These are phyloP conservation scores for Penicillium sp. DNA, from an alignment of 2,329 filamentous ascomycete species.

Conservation along the genomic window DNA sequence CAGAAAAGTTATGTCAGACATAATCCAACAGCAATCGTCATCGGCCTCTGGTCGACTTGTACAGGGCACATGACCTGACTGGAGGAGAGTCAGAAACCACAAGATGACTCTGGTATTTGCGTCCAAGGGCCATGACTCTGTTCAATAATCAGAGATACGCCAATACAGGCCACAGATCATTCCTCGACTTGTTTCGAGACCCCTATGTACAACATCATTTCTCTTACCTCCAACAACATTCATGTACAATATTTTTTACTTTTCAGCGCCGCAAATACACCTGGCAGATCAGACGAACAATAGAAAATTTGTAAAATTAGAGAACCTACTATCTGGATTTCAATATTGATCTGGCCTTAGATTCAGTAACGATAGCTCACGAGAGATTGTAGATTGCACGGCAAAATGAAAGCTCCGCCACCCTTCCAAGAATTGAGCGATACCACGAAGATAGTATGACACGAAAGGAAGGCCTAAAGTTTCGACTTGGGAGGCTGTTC, in stretches of 20 bases:
- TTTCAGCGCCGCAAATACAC: neutral
- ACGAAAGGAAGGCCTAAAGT: slow-evolving; percentile 33
- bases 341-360: neutral
- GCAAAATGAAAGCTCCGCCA: neutral
- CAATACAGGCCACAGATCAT: neutral
- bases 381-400: neutral
- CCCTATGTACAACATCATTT: neutral
- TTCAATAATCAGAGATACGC: neutral
- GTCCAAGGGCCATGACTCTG: neutral
- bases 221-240: neutral
- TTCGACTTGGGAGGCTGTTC: slow-evolving; percentile 50
- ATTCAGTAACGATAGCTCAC: neutral
- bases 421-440: neutral
- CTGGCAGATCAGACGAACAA: neutral
- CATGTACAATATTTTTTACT: neutral
- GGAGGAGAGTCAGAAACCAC: neutral
- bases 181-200: slow-evolving; percentile 5
- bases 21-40: neutral
- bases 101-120: neutral
- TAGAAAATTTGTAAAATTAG: neutral
- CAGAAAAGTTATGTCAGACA: neutral
- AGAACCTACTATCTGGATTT: neutral
- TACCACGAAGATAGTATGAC: neutral
- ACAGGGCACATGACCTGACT: neutral
- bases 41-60: neutral